Conservation (phyloP, 352 stramenopile genomes). For the Phytophthora multivora region DNA sequence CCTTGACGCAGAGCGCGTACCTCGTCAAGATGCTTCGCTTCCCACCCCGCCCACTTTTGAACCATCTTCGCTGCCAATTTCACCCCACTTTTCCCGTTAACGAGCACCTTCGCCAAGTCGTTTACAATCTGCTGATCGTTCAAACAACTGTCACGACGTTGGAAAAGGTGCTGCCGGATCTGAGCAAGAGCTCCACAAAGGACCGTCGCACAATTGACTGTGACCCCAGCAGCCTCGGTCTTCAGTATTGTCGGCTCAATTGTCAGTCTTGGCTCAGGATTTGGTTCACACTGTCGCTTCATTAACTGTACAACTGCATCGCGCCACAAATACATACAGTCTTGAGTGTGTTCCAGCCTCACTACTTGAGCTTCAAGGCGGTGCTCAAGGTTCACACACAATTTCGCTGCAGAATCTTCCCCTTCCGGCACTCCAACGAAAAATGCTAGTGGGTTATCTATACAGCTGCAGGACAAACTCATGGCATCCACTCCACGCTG, state of each 20-base stretch:
- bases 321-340: constrained; percentile 28
- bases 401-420: neutral
- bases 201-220: constrained; percentile 4
- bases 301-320: constrained; percentile 29
- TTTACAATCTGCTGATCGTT: neutral
- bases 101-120: constrained; percentile 11
- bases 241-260: constrained; percentile 2
- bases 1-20: constrained; percentile 21
- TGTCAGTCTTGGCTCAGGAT: neutral
- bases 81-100: constrained; percentile 6
- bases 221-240: neutral
- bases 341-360: constrained; percentile 29
- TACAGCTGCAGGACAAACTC: constrained; percentile 27
- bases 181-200: constrained; percentile 27
- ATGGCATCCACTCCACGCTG: constrained; percentile 26
- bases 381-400: constrained; percentile 36
- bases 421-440: constrained; percentile 9
- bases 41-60: constrained; percentile 35
- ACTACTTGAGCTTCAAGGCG: constrained; percentile 27
- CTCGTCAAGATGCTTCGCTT: constrained; percentile 31
- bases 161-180: constrained; percentile 9
- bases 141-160: neutral
- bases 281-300: constrained; percentile 6
- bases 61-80: constrained; percentile 36
- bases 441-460: constrained; percentile 20